Conservation (phyloP, 1,139 yeast species). For the Oligophagozyma castellii region DNA sequence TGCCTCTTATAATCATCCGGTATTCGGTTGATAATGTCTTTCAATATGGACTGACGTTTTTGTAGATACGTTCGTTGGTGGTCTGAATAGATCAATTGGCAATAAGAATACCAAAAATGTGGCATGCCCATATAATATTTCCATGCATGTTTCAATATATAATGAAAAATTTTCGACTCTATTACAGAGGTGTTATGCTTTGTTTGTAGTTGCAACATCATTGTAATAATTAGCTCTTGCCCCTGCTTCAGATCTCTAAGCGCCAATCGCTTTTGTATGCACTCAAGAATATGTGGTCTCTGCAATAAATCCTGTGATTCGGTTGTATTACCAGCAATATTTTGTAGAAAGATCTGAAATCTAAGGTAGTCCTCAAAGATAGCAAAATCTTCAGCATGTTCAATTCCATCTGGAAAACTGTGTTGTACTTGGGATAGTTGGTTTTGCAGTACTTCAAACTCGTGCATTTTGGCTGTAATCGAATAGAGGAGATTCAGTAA, state of each 20-base stretch:
- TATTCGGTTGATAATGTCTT: constrained; percentile 11
- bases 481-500: constrained; percentile 14
- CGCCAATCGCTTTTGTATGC: constrained; percentile 11
- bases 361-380: constrained; percentile 21
- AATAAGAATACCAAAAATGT: constrained; percentile 18
- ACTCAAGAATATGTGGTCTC: constrained; percentile 7
- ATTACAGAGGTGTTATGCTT: constrained; percentile 13
- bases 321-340: constrained; percentile 11
- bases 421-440: constrained; percentile 7
- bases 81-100: constrained; percentile 16
- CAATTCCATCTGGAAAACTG: constrained; percentile 9
- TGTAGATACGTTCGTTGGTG: constrained; percentile 15
- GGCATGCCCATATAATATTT: constrained; percentile 11
- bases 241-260: constrained; percentile 8
- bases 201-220: constrained; percentile 13
- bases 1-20: constrained; percentile 5
- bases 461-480: constrained; percentile 11
- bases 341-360: constrained; percentile 11
- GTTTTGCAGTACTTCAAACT: constrained; percentile 9
- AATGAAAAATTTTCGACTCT: constrained; percentile 15
- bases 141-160: constrained; percentile 10
- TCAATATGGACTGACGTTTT: constrained; percentile 13
- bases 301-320: constrained; percentile 4
- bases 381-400: constrained; percentile 15
- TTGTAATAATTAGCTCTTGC: constrained; percentile 12